These are phyloP conservation scores for Xylaria venustula DNA, from an alignment of 495 filamentous ascomycete species.

Conservation along the genomic window DNA sequence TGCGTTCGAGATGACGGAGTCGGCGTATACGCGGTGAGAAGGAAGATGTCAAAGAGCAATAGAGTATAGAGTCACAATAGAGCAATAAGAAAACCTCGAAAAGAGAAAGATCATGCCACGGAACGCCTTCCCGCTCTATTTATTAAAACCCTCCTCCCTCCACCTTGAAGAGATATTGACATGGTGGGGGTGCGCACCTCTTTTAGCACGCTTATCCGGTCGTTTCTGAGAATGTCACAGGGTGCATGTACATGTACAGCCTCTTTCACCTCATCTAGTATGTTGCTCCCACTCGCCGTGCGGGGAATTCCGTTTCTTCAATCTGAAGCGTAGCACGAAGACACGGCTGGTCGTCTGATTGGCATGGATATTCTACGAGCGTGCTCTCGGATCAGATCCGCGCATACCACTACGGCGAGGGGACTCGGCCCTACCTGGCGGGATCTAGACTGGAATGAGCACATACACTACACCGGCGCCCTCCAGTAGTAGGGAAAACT, in stretches of 20 bases:
- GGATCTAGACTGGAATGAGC: not conserved
- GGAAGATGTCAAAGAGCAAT: not conserved
- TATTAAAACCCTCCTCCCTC: not conserved
- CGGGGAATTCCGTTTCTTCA: not conserved
- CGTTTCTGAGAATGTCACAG: conserved; percentile 11
- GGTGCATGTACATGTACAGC: not conserved
- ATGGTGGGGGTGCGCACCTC: conserved; percentile 4
- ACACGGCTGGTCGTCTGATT: conserved; percentile 3
- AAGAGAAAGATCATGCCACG: not conserved
- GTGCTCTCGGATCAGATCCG: not conserved
- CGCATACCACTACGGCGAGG: not conserved
- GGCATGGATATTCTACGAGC: conserved; percentile 8
- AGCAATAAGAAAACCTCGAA: not conserved
- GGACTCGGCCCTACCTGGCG: not conserved
- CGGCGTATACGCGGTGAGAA: not conserved
- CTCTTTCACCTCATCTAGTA: conserved; percentile 1
- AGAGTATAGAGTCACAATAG: too few species aligned
- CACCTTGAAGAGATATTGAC: not conserved
- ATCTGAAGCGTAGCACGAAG: not conserved
- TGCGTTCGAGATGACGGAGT: not conserved
- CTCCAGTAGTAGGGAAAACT: not conserved
- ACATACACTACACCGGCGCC: too few species aligned
- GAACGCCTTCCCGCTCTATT: not conserved
- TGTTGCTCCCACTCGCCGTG: not conserved
- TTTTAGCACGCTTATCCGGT: conserved; percentile 8